Conservation (phyloP, 257 asterid species). For the Orobanche coerulescens region DNA sequence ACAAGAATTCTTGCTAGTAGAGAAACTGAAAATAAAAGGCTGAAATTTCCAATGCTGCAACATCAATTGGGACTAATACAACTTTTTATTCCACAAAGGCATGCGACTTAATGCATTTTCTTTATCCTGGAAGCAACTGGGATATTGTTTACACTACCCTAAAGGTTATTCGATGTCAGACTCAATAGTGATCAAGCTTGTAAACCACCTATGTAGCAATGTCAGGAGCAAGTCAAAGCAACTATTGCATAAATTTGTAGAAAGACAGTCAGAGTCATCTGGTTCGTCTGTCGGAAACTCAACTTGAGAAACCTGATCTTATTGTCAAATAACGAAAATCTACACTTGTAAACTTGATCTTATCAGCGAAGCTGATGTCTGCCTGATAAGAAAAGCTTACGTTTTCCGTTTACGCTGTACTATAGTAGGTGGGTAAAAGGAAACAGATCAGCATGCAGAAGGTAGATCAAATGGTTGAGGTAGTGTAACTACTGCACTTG, state of each 20-base stretch:
- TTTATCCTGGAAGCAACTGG: too few relatives aligned
- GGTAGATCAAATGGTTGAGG: not conserved
- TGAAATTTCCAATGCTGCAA: not conserved
- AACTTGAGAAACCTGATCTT: too few relatives aligned
- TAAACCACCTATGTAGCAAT: too few relatives aligned
- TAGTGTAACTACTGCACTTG: not conserved
- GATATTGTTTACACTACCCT: too few relatives aligned
- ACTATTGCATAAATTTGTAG: too few relatives aligned
- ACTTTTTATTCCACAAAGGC: not conserved
- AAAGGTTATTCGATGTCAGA: too few relatives aligned
- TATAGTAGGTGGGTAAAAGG: not conserved
- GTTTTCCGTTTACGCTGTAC: not conserved
- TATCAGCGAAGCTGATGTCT: not conserved
- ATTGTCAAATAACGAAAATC: too few relatives aligned
- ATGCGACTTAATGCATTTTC: not conserved
- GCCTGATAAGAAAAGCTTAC: not conserved
- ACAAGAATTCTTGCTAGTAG: not conserved
- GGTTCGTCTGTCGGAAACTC: too few relatives aligned
- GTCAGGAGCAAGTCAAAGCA: too few relatives aligned
- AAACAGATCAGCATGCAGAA: not conserved
- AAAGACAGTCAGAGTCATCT: too few relatives aligned
- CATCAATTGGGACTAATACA: not conserved
- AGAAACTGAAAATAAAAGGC: not conserved
- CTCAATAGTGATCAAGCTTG: too few relatives aligned
- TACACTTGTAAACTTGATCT: not conserved